Base-by-base conservation (phyloP, 495 filamentous ascomycete species). In the Aspergillus cavernicola region DNA sequence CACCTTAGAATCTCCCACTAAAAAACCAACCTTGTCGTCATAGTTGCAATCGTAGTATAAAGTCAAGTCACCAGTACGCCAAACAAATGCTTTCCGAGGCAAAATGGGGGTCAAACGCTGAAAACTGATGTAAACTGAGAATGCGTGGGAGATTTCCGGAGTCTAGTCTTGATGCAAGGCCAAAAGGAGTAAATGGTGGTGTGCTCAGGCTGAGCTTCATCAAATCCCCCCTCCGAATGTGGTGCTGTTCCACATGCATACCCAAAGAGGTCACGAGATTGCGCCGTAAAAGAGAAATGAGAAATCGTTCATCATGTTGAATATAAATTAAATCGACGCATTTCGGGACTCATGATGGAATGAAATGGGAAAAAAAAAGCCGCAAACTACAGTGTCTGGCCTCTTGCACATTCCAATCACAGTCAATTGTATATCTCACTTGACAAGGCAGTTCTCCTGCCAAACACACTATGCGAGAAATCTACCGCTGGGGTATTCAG, bases 31-130 rank as follows among this genome's bases (percentile, higher is more conserved):
- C 7, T 16, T 47, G 44, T 47, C 19, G 16, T 36, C 18, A 36
- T 45, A 28, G 4, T 36, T 39, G 41, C 20, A 45, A n/a, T 52
- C 42, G 7, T 53, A 37, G 15, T 32, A n/a, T 51, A 32, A 31
- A 38, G 19, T 11, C 20, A 39, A 47, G 15, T 2, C 38, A 40
- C 52, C 32, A 32, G 40, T 28, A 38, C 52, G 52, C 52, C 52
- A 33, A 47, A 41, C 11, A 54, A 32, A 53, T 46, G 42, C 41
- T 45, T 37, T 37, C 16, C 23, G n/a, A 37, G 15, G n/a, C n/a
- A 29, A 19, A 53, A 53, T 28, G 31, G 11, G 23, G 18, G 38
- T 29, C 15, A 46, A 33, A 18, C 31, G 42, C 42, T 54, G 36
- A 33, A 42, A 42, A n/a, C n/a, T n/a, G n/a, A n/a, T n/a, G n/a